Evolutionary conservation across 805 yeast genomes (phyloP).

Genomic region (Wickerhamomyces tratensis): DNA sequence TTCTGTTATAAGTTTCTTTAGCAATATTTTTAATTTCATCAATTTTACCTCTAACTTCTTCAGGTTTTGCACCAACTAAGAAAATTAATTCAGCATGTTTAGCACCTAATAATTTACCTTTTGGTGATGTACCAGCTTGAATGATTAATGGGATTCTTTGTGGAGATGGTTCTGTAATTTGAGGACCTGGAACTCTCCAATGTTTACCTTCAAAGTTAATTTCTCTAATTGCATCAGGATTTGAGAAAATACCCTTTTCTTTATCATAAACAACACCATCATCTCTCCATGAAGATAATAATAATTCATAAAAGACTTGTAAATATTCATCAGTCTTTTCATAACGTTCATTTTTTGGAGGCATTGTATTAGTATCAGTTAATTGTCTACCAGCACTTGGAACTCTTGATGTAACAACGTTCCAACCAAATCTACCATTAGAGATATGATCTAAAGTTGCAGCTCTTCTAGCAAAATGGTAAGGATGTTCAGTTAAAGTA

Average conservation of each 20-base stretch:
- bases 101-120: constrained; percentile 28
- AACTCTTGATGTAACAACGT: constrained; percentile 30
- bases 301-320: constrained; percentile 26
- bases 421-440: constrained; percentile 34
- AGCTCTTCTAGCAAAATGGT: constrained; percentile 27
- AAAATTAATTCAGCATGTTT: too few species aligned
- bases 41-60: constrained; percentile 18
- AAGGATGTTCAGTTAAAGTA: constrained; percentile 31
- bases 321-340: constrained; percentile 29
- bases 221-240: constrained; percentile 25
- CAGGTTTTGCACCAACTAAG: constrained; percentile 24
- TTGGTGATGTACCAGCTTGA: constrained; percentile 31
- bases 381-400: constrained; percentile 31
- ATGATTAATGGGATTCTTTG: constrained; percentile 31
- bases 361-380: constrained; percentile 22
- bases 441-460: constrained; percentile 32
- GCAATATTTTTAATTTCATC: constrained; percentile 23
- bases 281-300: constrained; percentile 31
- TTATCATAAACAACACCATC: constrained; percentile 19
- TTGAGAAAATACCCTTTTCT: constrained; percentile 21
- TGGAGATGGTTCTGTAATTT: constrained; percentile 28
- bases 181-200: constrained; percentile 29
- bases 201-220: constrained; percentile 28
- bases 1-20: constrained; percentile 21
- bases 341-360: constrained; percentile 30